Base-by-base conservation (phyloP, 140 eudicot genomes). In the Bidens hawaiensis region DNA sequence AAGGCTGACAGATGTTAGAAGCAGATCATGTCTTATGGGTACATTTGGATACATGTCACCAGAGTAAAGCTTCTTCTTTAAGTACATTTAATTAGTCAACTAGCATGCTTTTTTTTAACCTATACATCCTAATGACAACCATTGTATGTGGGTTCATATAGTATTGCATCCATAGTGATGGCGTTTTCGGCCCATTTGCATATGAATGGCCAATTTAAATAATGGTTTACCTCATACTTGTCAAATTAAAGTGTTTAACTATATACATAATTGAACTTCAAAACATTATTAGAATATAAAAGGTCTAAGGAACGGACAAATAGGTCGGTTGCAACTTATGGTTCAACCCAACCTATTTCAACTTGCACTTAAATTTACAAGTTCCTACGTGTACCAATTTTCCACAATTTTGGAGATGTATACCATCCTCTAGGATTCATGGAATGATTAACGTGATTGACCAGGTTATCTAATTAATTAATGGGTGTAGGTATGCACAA, bases 21-120 rank as follows among this genome's bases (percentile, higher is more conserved):
- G 79, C 55, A 57, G 64, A 26, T 89, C 89, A 21, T 78, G 82
- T 28, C 82, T 82, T 79, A 82, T 74, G 74, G 99, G 99, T 65
- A 93, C 99, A 66, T 88, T 88, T 64, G 99, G 99, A 71, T 93
- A 93, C 72, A 93, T 93, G 99, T 95, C 96, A 18, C 99, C 99
- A 23, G 99, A 93, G 99, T 93, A 82, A 84, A 28, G 27, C 12
- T 26, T 34, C 55, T 70, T 67, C 46, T n/a, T 55, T 53, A 26
- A n/a, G 34, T 13, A 51, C 33, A 51, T 23, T 4, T 11, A n/a
- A n/a, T n/a, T n/a, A 23, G 18, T 23, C 34, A 12, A 8, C 31
- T 50, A 50, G 31, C 3, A 50, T 22, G 57, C 10, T 12, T 1
- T 19, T 48, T 22, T 14, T n/a, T n/a, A n/a, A 59, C 67, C 24